Base-by-base conservation (phyloP, 2,329 filamentous ascomycete genomes). In the Exophiala spinifera region DNA sequence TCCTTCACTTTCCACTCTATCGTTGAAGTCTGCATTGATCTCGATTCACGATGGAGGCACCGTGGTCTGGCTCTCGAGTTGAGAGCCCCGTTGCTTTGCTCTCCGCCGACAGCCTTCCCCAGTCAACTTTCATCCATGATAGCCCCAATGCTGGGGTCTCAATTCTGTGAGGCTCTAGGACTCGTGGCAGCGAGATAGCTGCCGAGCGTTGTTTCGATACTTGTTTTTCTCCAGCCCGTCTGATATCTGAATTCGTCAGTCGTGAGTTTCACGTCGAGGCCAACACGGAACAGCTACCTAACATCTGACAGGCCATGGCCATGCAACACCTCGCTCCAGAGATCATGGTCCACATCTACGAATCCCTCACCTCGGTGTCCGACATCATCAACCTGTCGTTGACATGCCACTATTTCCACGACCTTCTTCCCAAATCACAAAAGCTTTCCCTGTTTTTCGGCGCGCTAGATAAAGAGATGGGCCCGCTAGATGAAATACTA, bases 301-400 rank as follows among this genome's bases (percentile, higher is more conserved):
- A 49, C 39, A 39, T 13, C 15, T 8, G 50, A 23, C 46, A 36
- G 49, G 65, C 43, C 60, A 85, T 84, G 81, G 64, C 74, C 48
- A 74, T 84, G 70, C 72, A 79, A 62, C 64, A 74, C 49, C 72
- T 85, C 21, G 76, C 82, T 20, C 81, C 79, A 63, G 82, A 85
- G 70, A 75, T 84, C 51, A 63, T 84, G 53, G 72, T 79, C 57
- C 78, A 83, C 52, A 73, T 85, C 49, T 82, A 79, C 66, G 72
- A 76, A 53, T 80, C 74, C 49, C 76, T 79, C 62, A 71, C 72
- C 40, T 75, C 77, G 28, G 69, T 84, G 46, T 66, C 71, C 54
- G 80, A 82, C 60, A 76, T 80, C 40, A 68, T 82, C 55, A 75
- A 76, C 55, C 73, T 85, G 7, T 74, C 79, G 15, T 71, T 76